Percentiles rank a stretch among this genome's conserved stretches.
phyloP scores from a whole-genome alignment of 352 stramenopile genomes.

The Pythium oligandrum region DNA sequence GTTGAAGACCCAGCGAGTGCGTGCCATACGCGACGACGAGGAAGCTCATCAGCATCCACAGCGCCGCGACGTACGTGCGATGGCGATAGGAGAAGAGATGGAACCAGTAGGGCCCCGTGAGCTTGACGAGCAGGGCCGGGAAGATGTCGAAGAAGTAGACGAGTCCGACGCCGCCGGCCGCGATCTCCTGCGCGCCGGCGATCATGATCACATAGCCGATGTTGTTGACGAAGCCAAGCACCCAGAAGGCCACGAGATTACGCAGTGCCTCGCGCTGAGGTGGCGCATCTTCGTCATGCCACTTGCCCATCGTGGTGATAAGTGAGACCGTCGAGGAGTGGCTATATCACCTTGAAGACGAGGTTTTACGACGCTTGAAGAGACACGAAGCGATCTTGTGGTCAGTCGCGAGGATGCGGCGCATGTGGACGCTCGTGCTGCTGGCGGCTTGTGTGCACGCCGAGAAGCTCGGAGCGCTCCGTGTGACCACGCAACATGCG shows the following conservation, averaged over 20 bases:
- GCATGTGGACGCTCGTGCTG: background rate
- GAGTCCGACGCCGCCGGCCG: conserved; percentile 83
- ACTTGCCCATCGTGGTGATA: no score
- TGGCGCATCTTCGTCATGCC: background rate
- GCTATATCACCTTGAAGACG: conserved; percentile 12
- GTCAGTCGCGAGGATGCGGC: background rate
- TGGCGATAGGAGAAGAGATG: conserved; percentile 86
- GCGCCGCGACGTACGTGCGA: conserved; percentile 62
- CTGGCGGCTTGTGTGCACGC: background rate
- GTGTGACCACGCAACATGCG: background rate
- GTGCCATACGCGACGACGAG: conserved; percentile 58
- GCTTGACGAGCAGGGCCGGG: conserved; percentile 85
- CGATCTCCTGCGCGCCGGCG: conserved; percentile 90
- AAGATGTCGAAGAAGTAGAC: conserved; percentile 93
- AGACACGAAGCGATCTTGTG: background rate
- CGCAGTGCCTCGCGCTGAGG: conserved; percentile 28
- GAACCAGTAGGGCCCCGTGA: conserved; percentile 93
- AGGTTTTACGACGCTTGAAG: conserved; percentile 14
- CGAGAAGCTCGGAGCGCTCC: conserved; percentile 13
- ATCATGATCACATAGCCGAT: conserved; percentile 94
- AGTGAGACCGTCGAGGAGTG: no score
- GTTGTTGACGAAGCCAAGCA: conserved; percentile 93
- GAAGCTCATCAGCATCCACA: conserved; percentile 84
- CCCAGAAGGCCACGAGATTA: conserved; percentile 87
- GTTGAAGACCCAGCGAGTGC: conserved; percentile 60